Base-by-base conservation (phyloP, 108 stramenopile species). In the Schizochytrium sp. region DNA sequence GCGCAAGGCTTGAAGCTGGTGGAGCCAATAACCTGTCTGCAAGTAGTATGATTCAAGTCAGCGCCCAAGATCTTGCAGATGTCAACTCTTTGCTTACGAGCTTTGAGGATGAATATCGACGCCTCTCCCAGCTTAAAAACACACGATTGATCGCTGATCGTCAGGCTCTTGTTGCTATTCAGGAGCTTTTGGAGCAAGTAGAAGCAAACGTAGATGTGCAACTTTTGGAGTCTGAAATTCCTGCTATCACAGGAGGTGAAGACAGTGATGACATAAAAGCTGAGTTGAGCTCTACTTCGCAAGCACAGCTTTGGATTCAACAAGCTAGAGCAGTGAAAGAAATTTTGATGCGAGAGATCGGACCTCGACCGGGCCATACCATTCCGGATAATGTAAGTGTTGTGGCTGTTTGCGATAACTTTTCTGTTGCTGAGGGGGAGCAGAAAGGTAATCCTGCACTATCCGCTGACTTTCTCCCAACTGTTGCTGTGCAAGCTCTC, bases 311-410 rank as follows among this genome's bases (percentile, higher is more conserved):
- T 12, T 83, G 73, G 73, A 8, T 83, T 19, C 73, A 83, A 50
- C 46, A 83, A 50, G 73, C 73, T 47, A 46, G 50, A 28, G 50
- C 73, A 4, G 73, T 83, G 49, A 83, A 83, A 28, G 73, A 83
- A n/a, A 19, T 53, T 53, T n/a, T 83, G 15, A 28, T 28, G 50
- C 46, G 73, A 42, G 73, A 83, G 19, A 28, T 83, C 4, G 73
- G 49, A n/a, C 46, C 47, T 17, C 73, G 40, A 19, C 46, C 47
- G 44, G 41, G 4, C 41, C 41, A 38, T 42, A 38, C 53, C 7
- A 53, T 12, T 83, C 7, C 17, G 49, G 49, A 47, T 8, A 53
- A 47, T 19, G 73, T 50, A 53, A 83, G 73, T 50, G 73, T 53
- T 53, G 46, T 50, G 8, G 49, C 73, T 4, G 50, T 53, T 15